Base-by-base conservation (phyloP, 2,329 filamentous ascomycete genomes). In the Metarhizium brunneum region DNA sequence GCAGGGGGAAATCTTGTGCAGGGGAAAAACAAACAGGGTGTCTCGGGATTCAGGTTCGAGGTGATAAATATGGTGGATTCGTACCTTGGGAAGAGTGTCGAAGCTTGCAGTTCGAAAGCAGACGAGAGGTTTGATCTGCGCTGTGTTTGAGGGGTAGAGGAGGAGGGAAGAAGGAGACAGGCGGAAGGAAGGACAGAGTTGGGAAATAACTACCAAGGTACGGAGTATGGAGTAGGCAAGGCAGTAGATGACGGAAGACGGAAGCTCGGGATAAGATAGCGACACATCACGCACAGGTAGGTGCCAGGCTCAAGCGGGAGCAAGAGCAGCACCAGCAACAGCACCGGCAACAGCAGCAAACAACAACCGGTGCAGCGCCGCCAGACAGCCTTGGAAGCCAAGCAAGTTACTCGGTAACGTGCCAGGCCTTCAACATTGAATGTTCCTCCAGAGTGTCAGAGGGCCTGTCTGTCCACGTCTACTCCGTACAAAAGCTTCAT, bases 1-100 rank as follows among this genome's bases (percentile, higher is more conserved):
- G 25, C 42, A 49, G 51, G 13, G 18, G 51, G 29, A 42, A 54
- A 45, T 11, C n/a, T 54, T 54, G 54, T 45, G 56, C 57, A 52
- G 55, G 50, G 49, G 50, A 55, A 53, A 8, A 53, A 45, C 56
- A 54, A 54, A 59, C 54, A 56, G 47, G 56, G 50, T 50, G 54
- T 42, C 42, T 45, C n/a, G 29, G 49, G 54, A 59, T 25, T 25
- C 25, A 25, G 32, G 54, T 54, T 47, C 30, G 55, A 16, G 42
- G 35, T 29, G 53, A 48, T 56, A 54, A 52, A 51, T 50, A 53
- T 35, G 54, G 47, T 32, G n/a, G 47, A 36, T 38, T 47, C 50
- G 52, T 54, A 54, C 52, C 52, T 55, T 43, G 54, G 35, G 40
- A 36, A 18, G 47, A 35, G 40, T 47, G 32, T 40, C 47, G 11